These are phyloP conservation scores for Petunia hybrid DNA, from an alignment of 305 asterid genomes.

Conservation along the genomic window DNA sequence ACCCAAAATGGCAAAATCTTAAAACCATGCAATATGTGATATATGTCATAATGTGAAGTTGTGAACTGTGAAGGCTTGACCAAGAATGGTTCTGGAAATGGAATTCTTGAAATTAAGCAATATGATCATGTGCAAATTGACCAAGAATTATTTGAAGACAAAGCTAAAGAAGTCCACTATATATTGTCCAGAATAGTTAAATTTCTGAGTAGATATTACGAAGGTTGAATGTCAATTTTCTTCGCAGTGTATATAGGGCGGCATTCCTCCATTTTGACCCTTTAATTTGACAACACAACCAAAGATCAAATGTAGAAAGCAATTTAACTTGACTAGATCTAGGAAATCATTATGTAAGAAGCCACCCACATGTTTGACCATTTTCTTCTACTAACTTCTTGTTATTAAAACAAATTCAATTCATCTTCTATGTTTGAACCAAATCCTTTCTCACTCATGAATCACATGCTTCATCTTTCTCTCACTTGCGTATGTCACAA, in stretches of 20 bases:
- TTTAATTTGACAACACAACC: neutral
- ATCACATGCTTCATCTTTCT: neutral
- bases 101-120: conserved; percentile 13
- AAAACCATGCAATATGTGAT: neutral
- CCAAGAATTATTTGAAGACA: neutral
- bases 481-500: neutral
- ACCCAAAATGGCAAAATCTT: neutral
- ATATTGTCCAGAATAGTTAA: neutral
- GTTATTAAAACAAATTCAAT: neutral
- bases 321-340: conserved; percentile 8
- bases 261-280: neutral
- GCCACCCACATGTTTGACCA: conserved; percentile 31
- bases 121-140: neutral
- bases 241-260: neutral
- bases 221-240: neutral
- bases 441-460: neutral
- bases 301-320: neutral
- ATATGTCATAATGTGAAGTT: neutral
- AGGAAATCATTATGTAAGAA: neutral
- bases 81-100: conserved; percentile 18
- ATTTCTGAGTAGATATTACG: neutral
- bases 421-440: neutral
- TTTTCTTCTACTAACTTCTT: neutral
- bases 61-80: neutral
- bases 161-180: neutral